These are phyloP conservation scores for Eragrostis tef DNA, from an alignment of 202 grass and related monocot species.

Conservation along the genomic window DNA sequence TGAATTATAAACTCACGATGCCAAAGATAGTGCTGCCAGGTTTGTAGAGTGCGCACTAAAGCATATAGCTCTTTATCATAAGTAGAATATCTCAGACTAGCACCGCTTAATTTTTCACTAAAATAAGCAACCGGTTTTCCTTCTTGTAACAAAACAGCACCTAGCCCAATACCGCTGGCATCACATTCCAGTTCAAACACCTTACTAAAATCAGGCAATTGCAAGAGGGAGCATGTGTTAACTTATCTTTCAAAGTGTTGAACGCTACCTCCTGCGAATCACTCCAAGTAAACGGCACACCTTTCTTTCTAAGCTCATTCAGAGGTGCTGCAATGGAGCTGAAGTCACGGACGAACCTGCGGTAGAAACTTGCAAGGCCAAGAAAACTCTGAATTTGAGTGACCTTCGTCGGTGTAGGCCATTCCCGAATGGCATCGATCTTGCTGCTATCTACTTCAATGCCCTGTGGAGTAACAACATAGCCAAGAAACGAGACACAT, in stretches of 20 bases:
- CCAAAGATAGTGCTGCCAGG: background rate
- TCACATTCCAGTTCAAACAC: too few relatives aligned
- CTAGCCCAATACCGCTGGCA: too few relatives aligned
- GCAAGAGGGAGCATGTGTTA: background rate
- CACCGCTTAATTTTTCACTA: background rate
- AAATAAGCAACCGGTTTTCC: background rate
- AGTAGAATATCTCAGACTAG: background rate
- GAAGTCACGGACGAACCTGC: background rate
- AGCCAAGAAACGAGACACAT: background rate
- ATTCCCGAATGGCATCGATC: background rate
- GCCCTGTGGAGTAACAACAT: background rate
- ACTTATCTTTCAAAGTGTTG: background rate
- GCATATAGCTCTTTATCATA: background rate
- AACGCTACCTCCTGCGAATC: background rate
- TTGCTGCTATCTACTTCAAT: slow-evolving; percentile 1
- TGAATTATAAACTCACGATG: background rate
- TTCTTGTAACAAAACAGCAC: background rate
- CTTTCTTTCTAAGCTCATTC: background rate
- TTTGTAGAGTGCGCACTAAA: background rate
- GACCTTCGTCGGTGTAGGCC: background rate
- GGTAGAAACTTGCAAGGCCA: background rate
- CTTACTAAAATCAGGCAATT: too few relatives aligned
- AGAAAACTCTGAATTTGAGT: background rate
- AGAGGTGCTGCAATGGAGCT: background rate
- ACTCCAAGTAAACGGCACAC: background rate